Evolutionary conservation across 2,329 filamentous ascomycete genomes (phyloP).

Genomic region (Ophiostoma sp.): DNA sequence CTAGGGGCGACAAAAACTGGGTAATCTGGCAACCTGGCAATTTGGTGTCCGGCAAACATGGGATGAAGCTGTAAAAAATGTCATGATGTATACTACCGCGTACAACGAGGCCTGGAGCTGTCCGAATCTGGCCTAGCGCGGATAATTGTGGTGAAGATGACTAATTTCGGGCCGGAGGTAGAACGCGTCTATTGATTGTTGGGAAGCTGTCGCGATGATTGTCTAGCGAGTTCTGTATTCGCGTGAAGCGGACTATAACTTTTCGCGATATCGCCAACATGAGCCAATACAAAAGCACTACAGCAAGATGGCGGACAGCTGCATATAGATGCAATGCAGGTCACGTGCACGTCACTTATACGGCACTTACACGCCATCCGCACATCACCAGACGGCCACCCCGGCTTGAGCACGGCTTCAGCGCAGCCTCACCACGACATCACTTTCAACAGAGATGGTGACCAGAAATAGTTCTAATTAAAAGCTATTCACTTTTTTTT

Average conservation of each 20-base stretch:
- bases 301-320: background rate
- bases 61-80: conserved; percentile 18
- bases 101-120: conserved; percentile 15
- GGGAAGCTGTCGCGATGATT: background rate
- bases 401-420: background rate
- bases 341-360: background rate
- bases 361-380: background rate
- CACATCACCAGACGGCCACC: background rate
- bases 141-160: background rate
- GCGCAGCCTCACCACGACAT: background rate
- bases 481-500: no score
- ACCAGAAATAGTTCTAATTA: no score
- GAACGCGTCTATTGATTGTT: background rate
- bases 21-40: background rate
- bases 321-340: background rate
- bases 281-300: background rate
- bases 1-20: background rate
- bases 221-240: background rate
- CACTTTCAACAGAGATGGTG: background rate
- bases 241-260: background rate
- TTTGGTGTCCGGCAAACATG: background rate
- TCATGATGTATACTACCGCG: conserved; percentile 18
- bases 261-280: background rate
- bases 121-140: background rate
- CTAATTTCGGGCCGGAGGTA: background rate